Base-by-base conservation (phyloP, 768 basidiomycete genomes). In the Gymnopilus dilepis region DNA sequence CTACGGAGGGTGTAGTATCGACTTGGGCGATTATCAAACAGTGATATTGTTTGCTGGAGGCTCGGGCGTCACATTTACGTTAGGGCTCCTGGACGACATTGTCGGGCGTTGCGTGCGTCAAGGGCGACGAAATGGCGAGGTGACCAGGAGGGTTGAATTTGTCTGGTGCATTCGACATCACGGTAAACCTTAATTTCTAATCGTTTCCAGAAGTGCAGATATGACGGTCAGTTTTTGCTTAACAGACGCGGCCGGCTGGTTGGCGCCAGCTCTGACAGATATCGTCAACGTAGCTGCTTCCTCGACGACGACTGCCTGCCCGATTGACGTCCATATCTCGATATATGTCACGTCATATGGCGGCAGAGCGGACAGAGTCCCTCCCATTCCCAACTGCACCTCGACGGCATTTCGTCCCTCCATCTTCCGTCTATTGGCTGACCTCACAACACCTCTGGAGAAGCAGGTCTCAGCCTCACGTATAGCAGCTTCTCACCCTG, bases 41-140 rank as follows among this genome's bases (percentile, higher is more conserved):
- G 90, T 86, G 15, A 65, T 95, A 9, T 78, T 96, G 26, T 76
- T 96, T 26, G 88, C 93, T 0, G 95, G 95, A 1, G 95, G 95
- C 2, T 88, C 89, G 9, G 95, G 95, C 0, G 84, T 86, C 52
- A 94, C 93, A 2, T 95, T 95, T 71, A 87, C 88, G 0, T 77
- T 97, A 1, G 91, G 90, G 0, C 71, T 94, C 22, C 76, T 95
- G 60, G 95, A 97, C 67, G 94, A 93, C 63, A 84, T 95, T 53
- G 84, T 93, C 7, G 89, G 88, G 6, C 74, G 87, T 1, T 84
- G 87, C 60, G 79, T 83, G n/a, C 80, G 78, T 63, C 73, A 77
- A 2, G 77, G 80, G 8, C 73, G 85, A 15, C 60, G 58, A 15
- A 70, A 70, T 6, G 83, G 83, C 4, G 86, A 87, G 70, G 77